These are phyloP conservation scores for Arxiozyma slooffiae DNA, from an alignment of 1,139 yeast species.

Conservation along the genomic window DNA sequence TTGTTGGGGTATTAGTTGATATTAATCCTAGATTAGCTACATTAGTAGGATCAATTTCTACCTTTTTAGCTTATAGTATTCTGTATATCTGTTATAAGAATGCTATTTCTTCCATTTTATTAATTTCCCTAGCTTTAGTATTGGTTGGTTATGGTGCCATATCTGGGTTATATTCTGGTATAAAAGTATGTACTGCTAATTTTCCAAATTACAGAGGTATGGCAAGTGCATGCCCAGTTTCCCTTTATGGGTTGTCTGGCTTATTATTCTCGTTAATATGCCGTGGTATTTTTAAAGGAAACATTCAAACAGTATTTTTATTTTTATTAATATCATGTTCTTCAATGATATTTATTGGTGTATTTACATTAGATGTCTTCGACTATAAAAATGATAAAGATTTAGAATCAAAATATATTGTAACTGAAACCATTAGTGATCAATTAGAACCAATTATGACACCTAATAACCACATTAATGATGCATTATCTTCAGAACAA, in stretches of 20 bases:
- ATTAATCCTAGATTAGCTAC: conserved; percentile 42
- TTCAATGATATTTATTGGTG: conserved; percentile 26
- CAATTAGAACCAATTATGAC: neutral
- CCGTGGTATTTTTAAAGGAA: conserved; percentile 36
- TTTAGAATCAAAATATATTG: neutral
- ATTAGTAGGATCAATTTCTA: conserved; percentile 43
- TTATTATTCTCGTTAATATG: conserved; percentile 33
- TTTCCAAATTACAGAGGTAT: conserved; percentile 63
- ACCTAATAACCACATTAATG: neutral
- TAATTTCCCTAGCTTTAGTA: conserved; percentile 42
- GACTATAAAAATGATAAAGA: neutral
- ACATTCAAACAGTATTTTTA: conserved; percentile 35
- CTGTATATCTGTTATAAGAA: conserved; percentile 32
- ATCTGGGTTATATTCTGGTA: conserved; percentile 51
- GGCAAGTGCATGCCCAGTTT: conserved; percentile 56
- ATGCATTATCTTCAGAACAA: neutral
- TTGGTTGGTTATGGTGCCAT: conserved; percentile 59
- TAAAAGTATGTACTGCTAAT: conserved; percentile 60
- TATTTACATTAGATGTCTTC: conserved; percentile 23
- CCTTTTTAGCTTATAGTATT: conserved; percentile 35
- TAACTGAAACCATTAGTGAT: neutral
- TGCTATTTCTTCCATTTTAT: conserved; percentile 26
- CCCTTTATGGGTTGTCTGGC: conserved; percentile 46
- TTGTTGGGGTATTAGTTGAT: conserved; percentile 62
- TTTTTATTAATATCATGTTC: conserved; percentile 30